Evolutionary conservation across 2,329 filamentous ascomycete species (phyloP), one percentile per base, ranked within the genome.

Genomic region (Sclerotinia glacialis): DNA sequence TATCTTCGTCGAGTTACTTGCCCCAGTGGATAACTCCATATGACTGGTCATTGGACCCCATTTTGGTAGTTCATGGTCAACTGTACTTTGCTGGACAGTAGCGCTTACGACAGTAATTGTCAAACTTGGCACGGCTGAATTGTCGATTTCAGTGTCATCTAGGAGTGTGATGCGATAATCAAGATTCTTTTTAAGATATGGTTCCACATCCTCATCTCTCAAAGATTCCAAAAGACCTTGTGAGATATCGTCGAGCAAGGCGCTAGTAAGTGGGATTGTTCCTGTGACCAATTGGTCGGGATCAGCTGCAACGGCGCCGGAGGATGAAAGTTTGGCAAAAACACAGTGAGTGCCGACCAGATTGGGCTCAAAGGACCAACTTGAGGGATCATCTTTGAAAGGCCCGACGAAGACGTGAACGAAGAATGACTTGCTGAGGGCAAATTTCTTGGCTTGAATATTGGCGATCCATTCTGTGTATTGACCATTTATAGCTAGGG

Each of bases 321-420:
- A 37, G 8, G 52, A 65, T 42, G 60, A 61, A 54, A 62, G 67
- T 44, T 74, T 76, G 23, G 76, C 74, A 67, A 83, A 80, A 2
- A 82, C 75, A 18, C 63, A 69, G 44, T 76, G 74, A 1, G 73
- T 70, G 2, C 74, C 75, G 11, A 73, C 73, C 0, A 76, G 67
- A 46, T 72, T 74, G 1, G 73, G 67, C 26, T 75, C 73, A 53
- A 73, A 72, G 1, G 71, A 67, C 75, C 75, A 76, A 3, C 61
- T 62, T 2, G 54, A 65, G 4, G 73, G 69, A 26, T 75, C 70
- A 1, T 66, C 28, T 14, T 65, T 66, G 55, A 73, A 72, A 3
- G 66, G 37, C 6, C 87, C 90, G 1, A 92, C 74, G 77, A 93
- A 93, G 67, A 93, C 79, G 74, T 89, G 85, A 26, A 94, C 79